Conservation (phyloP, 352 stramenopile species). For the Blastocystis hominis region DNA sequence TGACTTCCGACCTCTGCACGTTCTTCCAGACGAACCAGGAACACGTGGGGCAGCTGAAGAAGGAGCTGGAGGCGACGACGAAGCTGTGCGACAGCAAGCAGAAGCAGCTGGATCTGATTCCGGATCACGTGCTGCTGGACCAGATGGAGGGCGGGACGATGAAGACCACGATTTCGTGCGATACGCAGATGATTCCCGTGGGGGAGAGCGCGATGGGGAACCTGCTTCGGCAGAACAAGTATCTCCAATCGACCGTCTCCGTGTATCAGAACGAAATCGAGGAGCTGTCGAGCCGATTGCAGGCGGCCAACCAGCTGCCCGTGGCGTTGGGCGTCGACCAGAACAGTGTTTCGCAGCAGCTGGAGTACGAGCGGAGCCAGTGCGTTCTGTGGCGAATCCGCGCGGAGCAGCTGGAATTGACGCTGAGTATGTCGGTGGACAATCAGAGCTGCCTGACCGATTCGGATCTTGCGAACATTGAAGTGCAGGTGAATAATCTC, state of each 20-base stretch:
- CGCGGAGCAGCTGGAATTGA: not conserved
- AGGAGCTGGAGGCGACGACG: not conserved
- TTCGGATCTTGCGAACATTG: not conserved
- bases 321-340: not conserved
- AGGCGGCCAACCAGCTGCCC: not conserved
- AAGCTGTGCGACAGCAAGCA: not conserved
- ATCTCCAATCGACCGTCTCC: not conserved
- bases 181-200: not conserved
- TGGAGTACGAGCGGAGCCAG: not conserved
- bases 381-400: not conserved
- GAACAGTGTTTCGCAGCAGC: not conserved
- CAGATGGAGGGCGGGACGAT: slow-evolving; percentile 25
- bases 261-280: not conserved
- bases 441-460: slow-evolving; percentile 10
- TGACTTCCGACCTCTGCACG: not conserved
- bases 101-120: not conserved
- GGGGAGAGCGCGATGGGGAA: not conserved
- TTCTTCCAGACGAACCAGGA: not conserved
- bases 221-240: not conserved
- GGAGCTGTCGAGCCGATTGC: not conserved
- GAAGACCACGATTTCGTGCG: slow-evolving; percentile 20
- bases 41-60: not conserved
- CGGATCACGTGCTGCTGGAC: not conserved
- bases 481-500: not conserved
- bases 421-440: not conserved